Evolutionary conservation across 306 rosid genomes (phyloP), one percentile per base, ranked within the genome.

Genomic region (Luffa acutangula): DNA sequence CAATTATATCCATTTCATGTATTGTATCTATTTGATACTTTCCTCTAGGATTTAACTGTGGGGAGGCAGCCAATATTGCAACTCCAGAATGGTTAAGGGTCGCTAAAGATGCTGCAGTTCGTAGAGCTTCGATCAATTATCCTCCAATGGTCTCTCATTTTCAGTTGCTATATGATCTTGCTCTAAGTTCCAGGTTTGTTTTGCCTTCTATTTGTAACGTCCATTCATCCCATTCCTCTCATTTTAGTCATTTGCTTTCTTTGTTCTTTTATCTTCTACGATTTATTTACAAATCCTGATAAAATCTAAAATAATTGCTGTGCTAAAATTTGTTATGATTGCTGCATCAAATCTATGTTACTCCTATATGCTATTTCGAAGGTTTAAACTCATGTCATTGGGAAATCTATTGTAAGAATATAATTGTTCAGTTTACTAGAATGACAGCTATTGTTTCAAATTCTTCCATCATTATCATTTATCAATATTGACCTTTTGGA

Each of bases 141-240:
- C 94, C 98, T 78, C 99, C 99, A 62, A 96, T 96, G 99, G 98
- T 93, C 81, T 96, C 98, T 62, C 99, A 96, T 86, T 93, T 89
- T 84, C 98, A 96, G 88, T 88, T 96, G 87, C 96, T 96, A 76
- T 96, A 96, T 82, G 99, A 96, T 89, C 99, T 91, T 86, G 99
- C 97, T 79, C 86, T 93, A 80, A 84, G 92, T 84, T 96, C 98
- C 41, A 96, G 98, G 99, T 96, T 84, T 81, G 94, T 90, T 76
- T 75, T 41, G 33, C 76, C 58, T 17, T 56, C 70, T 39, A 66
- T 77, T 80, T 42, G 71, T 75, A 18, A 52, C 56, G 17, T 87
- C 82, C 56, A 81, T 75, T 57, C 82, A 63, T 42, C 20, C 79
- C 31, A 25, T 25, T 25, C 64, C 25, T 75, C 46, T 75, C 78